Evolutionary conservation across 2,329 filamentous ascomycete species (phyloP), one percentile per base, ranked within the genome.

Genomic region (Graphilbum fragrans): DNA sequence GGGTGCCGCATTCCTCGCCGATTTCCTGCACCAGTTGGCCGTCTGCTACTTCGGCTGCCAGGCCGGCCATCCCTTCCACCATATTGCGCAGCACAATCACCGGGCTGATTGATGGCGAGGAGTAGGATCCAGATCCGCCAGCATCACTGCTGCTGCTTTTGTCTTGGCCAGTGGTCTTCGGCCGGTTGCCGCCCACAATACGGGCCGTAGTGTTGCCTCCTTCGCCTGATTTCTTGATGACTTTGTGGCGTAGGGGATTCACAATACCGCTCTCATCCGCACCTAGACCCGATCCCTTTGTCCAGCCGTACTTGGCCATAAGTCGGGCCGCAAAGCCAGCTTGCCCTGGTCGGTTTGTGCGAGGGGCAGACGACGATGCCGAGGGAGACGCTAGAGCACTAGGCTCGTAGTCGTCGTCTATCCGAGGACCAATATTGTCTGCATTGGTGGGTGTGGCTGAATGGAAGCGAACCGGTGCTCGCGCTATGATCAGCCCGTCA

Each of bases 281-380:
- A 50, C 92, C 92, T 4, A 98, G 75, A 18, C 92, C 92, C 47
- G 81, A 74, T 20, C 92, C 92, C 54, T 88, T 82, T 29, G 79
- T 81, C 85, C 88, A 96, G 42, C 92, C 92, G 62, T 94, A 92
- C 58, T 95, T 96, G 46, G 77, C 74, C 77, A 98, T 86, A 42
- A 96, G 74, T 27, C 87, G 82, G 50, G 87, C 77, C 1, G 86
- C 92, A 58, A 94, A 94, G 39, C 81, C 84, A 49, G 79, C 74
- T 58, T 94, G 84, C 16, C 86, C 86, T 0, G 87, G 86, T 3
- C 80, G 77, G 43, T 66, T 74, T 34, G 80, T 80, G 74, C 25
- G 67, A 3, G 38, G 43, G 32, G 27, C 11, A 1, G 35, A 34
- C 17, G 60, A 18, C 59, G 53, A 32, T 49, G 14, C 61, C 58